These are phyloP conservation scores for Colletotrichum spaethianum DNA, from an alignment of 2,329 filamentous ascomycete genomes.

Conservation along the genomic window DNA sequence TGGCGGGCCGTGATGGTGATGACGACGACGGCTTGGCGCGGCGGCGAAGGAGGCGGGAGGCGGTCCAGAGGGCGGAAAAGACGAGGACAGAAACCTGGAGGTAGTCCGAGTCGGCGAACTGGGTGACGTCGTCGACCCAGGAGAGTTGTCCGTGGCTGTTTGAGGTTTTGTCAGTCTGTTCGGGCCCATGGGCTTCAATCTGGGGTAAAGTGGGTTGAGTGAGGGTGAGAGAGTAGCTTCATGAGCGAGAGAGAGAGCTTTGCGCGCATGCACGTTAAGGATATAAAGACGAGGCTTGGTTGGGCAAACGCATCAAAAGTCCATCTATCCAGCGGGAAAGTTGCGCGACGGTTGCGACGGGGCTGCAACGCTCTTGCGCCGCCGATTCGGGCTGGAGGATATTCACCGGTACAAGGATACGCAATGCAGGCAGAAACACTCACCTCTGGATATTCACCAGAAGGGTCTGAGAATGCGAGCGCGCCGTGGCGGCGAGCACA, in stretches of 20 bases:
- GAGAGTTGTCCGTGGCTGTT: constrained; percentile 24
- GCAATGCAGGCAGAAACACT: background rate
- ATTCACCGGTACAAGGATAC: background rate
- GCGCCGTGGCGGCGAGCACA: constrained; percentile 23
- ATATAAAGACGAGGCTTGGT: background rate
- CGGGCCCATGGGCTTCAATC: background rate
- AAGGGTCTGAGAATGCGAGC: constrained; percentile 11
- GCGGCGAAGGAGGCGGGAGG: constrained; percentile 51
- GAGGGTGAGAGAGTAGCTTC: background rate
- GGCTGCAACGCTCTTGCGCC: constrained; percentile 7
- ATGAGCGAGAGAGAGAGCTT: background rate
- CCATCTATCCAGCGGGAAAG: background rate
- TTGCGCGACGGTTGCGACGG: background rate
- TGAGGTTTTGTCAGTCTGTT: constrained; percentile 14
- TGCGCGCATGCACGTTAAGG: background rate
- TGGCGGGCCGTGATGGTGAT: constrained; percentile 42
- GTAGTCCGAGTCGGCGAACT: constrained; percentile 57
- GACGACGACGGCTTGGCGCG: constrained; percentile 46
- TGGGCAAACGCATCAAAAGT: background rate
- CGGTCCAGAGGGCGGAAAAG: constrained; percentile 54
- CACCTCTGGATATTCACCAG: constrained; percentile 25
- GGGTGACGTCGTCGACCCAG: constrained; percentile 57
- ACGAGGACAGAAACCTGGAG: constrained; percentile 55
- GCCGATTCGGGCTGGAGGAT: background rate
- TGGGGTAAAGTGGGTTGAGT: background rate